These are phyloP conservation scores for Limnanthes douglasii DNA, from an alignment of 345 rosid species.

Conservation along the genomic window DNA sequence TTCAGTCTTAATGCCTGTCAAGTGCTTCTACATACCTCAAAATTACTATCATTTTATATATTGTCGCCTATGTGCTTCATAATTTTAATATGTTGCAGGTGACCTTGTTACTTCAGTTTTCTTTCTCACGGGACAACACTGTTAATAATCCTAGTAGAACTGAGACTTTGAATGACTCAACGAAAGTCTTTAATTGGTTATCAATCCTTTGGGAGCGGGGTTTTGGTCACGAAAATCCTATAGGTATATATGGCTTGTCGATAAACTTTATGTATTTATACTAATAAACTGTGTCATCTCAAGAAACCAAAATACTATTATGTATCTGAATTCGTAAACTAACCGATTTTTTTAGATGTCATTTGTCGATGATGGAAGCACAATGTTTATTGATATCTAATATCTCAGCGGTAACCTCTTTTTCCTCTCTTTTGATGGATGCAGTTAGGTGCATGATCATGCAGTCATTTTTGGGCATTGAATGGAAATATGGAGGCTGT, in stretches of 20 bases:
- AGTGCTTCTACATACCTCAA: too few relatives aligned
- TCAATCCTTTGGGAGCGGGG: constrained; percentile 80
- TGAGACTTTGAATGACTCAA: constrained; percentile 21
- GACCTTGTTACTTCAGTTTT: constrained; percentile 54
- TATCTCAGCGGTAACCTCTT: constrained; percentile 1
- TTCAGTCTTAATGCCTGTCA: too few relatives aligned
- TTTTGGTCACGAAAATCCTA: constrained; percentile 80
- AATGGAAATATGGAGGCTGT: constrained; percentile 49
- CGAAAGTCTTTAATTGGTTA: constrained; percentile 55
- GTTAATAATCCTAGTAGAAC: constrained; percentile 20
- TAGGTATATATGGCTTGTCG: constrained; percentile 31
- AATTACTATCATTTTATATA: too few relatives aligned
- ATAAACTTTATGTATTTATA: constrained; percentile 5
- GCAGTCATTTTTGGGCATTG: constrained; percentile 74
- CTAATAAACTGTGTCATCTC: neutral
- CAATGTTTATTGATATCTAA: neutral
- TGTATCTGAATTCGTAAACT: too few relatives aligned
- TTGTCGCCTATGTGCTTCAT: constrained; percentile 2
- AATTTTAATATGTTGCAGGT: constrained; percentile 30
- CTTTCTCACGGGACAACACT: constrained; percentile 26
- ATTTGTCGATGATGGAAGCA: neutral
- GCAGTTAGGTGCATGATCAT: constrained; percentile 93
- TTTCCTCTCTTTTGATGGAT: constrained; percentile 12
- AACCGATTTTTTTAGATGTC: too few relatives aligned
- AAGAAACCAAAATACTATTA: too few relatives aligned